These are phyloP conservation scores for Sphaerosporella brunnea DNA, from an alignment of 495 filamentous ascomycete genomes.

Conservation along the genomic window DNA sequence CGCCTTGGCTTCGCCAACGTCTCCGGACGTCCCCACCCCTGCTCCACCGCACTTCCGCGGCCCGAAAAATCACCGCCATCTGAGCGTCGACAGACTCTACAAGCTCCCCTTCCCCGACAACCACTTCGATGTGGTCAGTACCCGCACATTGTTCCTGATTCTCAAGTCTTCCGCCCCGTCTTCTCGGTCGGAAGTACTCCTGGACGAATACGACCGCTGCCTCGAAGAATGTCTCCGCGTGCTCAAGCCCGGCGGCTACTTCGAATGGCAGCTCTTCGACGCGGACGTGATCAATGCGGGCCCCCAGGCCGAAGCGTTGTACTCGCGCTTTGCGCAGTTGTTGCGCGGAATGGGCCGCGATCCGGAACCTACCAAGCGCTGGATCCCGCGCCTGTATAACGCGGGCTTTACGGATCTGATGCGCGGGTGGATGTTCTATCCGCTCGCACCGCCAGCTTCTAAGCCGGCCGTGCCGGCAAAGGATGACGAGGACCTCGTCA, in stretches of 20 bases:
- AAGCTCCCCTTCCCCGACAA: slow-evolving; percentile 70
- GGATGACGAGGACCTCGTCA: slow-evolving; percentile 8
- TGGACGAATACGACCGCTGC: slow-evolving; percentile 77
- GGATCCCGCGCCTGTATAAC: slow-evolving; percentile 52
- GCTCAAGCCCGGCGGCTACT: slow-evolving; percentile 77
- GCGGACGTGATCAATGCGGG: slow-evolving; percentile 74
- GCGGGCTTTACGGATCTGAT: slow-evolving; percentile 62
- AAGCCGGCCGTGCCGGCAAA: slow-evolving; percentile 38
- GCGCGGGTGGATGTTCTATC: slow-evolving; percentile 77
- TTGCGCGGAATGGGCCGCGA: slow-evolving; percentile 80
- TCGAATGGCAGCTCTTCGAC: slow-evolving; percentile 81
- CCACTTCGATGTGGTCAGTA: slow-evolving; percentile 83
- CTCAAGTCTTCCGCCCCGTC: slow-evolving; percentile 46
- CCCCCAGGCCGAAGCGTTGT: slow-evolving; percentile 54
- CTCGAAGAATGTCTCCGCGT: slow-evolving; percentile 73
- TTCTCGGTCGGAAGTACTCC: slow-evolving; percentile 28
- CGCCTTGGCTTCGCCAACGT: slow-evolving; percentile 38
- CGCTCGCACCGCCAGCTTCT: slow-evolving; percentile 47
- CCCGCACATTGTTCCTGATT: slow-evolving; percentile 67
- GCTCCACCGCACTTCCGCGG: slow-evolving; percentile 48
- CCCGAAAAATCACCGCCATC: slow-evolving; percentile 68
- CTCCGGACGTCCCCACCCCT: slow-evolving; percentile 37
- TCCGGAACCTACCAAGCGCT: slow-evolving; percentile 58
- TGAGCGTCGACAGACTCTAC: slow-evolving; percentile 55
- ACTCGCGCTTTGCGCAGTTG: slow-evolving; percentile 74